These are phyloP conservation scores for Sphagnum fallax DNA, from an alignment of 228 moss, liverwort and hornwort genomes.

Conservation along the genomic window DNA sequence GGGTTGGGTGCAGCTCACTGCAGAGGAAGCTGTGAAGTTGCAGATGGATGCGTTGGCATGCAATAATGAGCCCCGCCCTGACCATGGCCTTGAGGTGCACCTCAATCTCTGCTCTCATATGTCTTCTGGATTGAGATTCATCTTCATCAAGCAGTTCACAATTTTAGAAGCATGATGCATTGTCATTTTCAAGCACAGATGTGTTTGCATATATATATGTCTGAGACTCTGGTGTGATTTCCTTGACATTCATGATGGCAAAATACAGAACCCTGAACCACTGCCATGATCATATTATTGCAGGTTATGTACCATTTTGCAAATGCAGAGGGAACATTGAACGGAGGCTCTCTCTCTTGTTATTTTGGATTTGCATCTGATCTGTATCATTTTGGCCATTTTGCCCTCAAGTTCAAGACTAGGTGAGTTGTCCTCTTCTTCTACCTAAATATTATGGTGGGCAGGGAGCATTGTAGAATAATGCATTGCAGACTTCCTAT, in stretches of 20 bases:
- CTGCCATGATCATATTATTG: neutral
- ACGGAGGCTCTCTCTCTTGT: conserved; percentile 44
- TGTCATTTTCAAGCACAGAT: too few species aligned
- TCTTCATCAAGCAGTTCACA: too few species aligned
- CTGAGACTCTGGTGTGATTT: too few species aligned
- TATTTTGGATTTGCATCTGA: conserved; percentile 80
- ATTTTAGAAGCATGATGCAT: too few species aligned
- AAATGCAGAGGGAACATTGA: conserved; percentile 54
- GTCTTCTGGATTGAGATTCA: too few species aligned
- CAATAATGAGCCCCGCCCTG: conserved; percentile 59
- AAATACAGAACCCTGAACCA: too few species aligned
- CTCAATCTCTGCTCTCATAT: too few species aligned
- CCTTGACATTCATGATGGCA: too few species aligned
- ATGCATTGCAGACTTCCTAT: neutral
- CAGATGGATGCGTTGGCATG: conserved; percentile 65
- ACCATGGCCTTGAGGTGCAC: conserved; percentile 80
- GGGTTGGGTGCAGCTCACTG: conserved; percentile 30
- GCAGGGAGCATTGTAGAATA: neutral
- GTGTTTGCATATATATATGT: too few species aligned
- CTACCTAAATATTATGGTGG: neutral
- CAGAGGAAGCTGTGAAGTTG: conserved; percentile 56
- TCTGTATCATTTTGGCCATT: conserved; percentile 78
- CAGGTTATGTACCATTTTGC: conserved; percentile 79
- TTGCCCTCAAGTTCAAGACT: conserved; percentile 73
- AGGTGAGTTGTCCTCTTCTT: conserved; percentile 15